Evolutionary conservation across 148 eudicot genomes (phyloP), one percentile per base, ranked within the genome.

Genomic region (Hydrangea macrophylla): DNA sequence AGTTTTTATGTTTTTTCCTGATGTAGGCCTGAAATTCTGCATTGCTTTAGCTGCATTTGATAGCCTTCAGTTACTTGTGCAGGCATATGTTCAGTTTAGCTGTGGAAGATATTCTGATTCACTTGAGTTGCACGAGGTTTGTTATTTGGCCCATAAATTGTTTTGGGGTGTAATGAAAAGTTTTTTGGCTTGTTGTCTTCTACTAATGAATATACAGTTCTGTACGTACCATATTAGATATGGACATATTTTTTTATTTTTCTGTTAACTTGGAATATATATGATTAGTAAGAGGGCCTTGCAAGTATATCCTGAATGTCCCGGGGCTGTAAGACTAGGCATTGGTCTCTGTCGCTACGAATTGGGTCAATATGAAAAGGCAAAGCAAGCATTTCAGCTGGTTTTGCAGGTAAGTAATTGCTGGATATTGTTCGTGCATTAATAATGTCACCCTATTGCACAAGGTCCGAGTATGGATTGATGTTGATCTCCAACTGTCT

Each of bases 81-180:
- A 93, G 98, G 98, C 98, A 45, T 93, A 95, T 67, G 96, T 90
- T 54, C 95, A 90, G 67, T 93, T 88, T 62, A 88, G 75, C 74
- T 96, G 95, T 67, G 95, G 90, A 57, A 85, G 90, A 73, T 90
- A 82, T 71, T 72, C 84, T 20, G 95, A 86, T 33, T 86, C 98
- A 44, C 69, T 93, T 82, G 98, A 90, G 73, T 68, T 90, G 69
- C 90, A 93, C 83, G 90, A 93, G 98, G 98, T 85, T 78, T 68
- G 81, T 60, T 60, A 51, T 51, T 55, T 60, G 32, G n/a, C 31
- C 55, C 51, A 25, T 22, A 20, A 22, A 50, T 69, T 30, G 20
- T 4, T n/a, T 42, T 20, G 58, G 63, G 55, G 3, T 40, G 65
- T 26, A 11, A 59, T 50, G 51, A 26, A 6, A 53, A 51, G 50